Base-by-base conservation (phyloP, 805 yeast genomes). In the Ogataea glucozyma region DNA sequence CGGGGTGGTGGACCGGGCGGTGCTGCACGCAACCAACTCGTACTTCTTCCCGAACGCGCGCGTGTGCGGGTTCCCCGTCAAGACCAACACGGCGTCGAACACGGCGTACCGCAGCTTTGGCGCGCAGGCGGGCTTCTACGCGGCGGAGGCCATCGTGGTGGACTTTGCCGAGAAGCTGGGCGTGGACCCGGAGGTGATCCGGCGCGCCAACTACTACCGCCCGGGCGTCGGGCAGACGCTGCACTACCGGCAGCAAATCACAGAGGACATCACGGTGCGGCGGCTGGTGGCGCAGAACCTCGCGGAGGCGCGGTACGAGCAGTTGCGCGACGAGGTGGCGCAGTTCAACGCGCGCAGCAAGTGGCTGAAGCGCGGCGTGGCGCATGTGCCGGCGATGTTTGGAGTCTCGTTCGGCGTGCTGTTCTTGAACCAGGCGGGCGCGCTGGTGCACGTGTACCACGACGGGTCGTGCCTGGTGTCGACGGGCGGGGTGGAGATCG, bases 81-180 rank as follows among this genome's bases (percentile, higher is more conserved):
- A 64, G 46, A 73, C 78, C 10, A 71, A 72, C 46, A 60, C 67
- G 8, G 74, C 75, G 2, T 70, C 76, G 3, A 72, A 72, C 51
- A 72, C 78, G 3, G 78, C 78, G 4, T 72, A 66, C 49, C 61
- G 78, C 44, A 74, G 76, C 3, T 72, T 72, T 52, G 78, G 78
- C 20, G 77, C 74, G 3, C 77, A 75, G 6, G 77, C 73, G 41
- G 78, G 77, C 4, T 70, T 72, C 71, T 70, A 66, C 44, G 60
- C 64, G 26, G 69, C 70, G 3, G 78, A 72, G 47, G 51, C 65
- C 14, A 66, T 72, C 35, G 61, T 72, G 26, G 56, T 59, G 32
- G 65, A 68, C 27, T 66, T 72, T 18, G 58, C 73, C 14, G 76
- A 72, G 49, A 48, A 51, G 45, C 58, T 71, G 31, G 63, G 62